Percentiles rank a stretch among this genome's conserved stretches.
phyloP scores from a whole-genome alignment of 108 stramenopile genomes.

The Fistulifera pelliculosa region DNA sequence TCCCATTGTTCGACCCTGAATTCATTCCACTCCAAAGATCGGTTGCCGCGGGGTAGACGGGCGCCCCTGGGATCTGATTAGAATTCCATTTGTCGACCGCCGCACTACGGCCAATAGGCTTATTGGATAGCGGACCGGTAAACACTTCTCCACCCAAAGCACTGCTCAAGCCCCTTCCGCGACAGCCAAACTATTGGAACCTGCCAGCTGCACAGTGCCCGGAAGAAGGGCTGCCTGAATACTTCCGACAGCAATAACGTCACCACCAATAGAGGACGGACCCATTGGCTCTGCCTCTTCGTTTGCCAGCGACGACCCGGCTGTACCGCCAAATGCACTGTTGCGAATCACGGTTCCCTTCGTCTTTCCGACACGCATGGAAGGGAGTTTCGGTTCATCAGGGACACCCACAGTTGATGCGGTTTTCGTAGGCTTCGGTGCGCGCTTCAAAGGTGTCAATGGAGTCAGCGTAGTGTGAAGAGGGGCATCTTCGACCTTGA shows the following conservation, averaged over 20 bases:
- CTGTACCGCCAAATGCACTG: too few species aligned
- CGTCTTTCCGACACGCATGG: too few species aligned
- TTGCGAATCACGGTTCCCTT: too few species aligned
- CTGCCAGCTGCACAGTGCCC: constrained; percentile 9
- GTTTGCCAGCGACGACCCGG: too few species aligned
- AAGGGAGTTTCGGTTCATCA: constrained; percentile 1
- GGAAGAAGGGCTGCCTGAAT: neutral
- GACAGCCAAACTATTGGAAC: constrained; percentile 9
- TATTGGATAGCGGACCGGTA: constrained; percentile 26
- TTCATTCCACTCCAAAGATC: constrained; percentile 1
- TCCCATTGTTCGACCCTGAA: constrained; percentile 6
- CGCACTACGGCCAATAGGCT: constrained; percentile 18
- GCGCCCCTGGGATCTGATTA: constrained; percentile 19
- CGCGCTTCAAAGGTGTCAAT: constrained; percentile 69
- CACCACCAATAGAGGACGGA: constrained; percentile 19
- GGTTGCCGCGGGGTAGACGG: neutral
- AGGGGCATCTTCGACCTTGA: constrained; percentile 18
- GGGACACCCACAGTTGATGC: constrained; percentile 2
- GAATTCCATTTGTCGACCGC: constrained; percentile 39
- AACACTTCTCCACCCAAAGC: constrained; percentile 46
- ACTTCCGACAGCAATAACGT: constrained; percentile 18
- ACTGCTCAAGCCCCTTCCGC: constrained; percentile 11
- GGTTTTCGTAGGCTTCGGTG: constrained; percentile 9
- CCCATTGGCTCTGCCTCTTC: too few species aligned
- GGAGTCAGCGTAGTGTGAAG: constrained; percentile 70